Evolutionary conservation across 768 basidiomycete species (phyloP).

Genomic region (Dioszegia hungarica): DNA sequence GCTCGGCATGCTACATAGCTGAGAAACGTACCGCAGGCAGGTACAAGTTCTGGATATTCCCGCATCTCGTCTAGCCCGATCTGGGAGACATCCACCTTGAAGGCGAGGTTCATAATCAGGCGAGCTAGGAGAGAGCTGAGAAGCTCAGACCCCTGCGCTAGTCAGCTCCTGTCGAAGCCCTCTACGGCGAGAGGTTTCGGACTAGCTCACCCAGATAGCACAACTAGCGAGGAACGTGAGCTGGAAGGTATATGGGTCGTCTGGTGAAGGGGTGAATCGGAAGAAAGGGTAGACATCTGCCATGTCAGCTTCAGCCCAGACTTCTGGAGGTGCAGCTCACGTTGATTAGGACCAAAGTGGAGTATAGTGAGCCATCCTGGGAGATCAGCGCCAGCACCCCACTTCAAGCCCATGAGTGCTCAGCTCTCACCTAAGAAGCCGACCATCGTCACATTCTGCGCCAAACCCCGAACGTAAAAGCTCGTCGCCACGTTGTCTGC

Average conservation of each 20-base stretch:
- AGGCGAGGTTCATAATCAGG: constrained; percentile 40
- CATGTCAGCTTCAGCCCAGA: neutral
- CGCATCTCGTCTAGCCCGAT: constrained; percentile 51
- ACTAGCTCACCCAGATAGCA: constrained; percentile 47
- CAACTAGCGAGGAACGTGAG: constrained; percentile 51
- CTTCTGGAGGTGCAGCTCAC: constrained; percentile 14
- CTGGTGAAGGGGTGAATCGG: constrained; percentile 44
- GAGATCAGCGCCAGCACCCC: neutral
- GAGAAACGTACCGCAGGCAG: constrained; percentile 39
- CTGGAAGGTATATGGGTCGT: constrained; percentile 52
- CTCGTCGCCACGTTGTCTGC: constrained; percentile 46
- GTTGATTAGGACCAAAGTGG: constrained; percentile 51
- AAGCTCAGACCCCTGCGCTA: constrained; percentile 48
- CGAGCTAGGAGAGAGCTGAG: constrained; percentile 49
- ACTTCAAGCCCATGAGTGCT: too few relatives aligned
- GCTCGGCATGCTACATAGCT: too few relatives aligned
- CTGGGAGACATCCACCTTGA: constrained; percentile 48
- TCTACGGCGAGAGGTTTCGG: too few relatives aligned
- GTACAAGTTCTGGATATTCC: constrained; percentile 49
- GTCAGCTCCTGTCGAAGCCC: neutral
- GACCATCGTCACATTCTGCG: constrained; percentile 51
- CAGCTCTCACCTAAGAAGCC: constrained; percentile 32
- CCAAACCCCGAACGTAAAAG: constrained; percentile 51
- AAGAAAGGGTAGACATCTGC: constrained; percentile 52
- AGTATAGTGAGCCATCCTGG: constrained; percentile 50